Evolutionary conservation across 345 rosid genomes (phyloP).

Genomic region (Salix arbutifolia): DNA sequence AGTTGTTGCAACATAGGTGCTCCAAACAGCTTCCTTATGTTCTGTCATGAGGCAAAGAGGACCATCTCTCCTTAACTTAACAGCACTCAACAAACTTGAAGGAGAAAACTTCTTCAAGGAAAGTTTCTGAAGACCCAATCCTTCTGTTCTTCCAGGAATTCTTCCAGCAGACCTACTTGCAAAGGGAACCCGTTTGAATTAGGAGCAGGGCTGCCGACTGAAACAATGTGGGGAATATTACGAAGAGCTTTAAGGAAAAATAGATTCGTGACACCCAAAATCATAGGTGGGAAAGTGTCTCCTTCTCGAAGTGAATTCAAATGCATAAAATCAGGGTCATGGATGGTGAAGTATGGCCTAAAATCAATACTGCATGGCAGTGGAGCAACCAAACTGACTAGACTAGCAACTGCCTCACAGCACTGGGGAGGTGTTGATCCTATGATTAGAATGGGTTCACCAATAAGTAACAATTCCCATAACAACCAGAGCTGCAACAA

Average conservation of each 20-base stretch:
- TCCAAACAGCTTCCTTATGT: constrained; percentile 98
- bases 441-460: constrained; percentile 88
- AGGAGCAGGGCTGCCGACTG: constrained; percentile 77
- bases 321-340: constrained; percentile 73
- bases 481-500: constrained; percentile 85
- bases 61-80: constrained; percentile 87
- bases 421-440: constrained; percentile 98
- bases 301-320: constrained; percentile 76
- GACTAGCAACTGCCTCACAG: constrained; percentile 93
- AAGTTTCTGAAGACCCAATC: constrained; percentile 70
- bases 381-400: constrained; percentile 89
- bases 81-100: constrained; percentile 67
- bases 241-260: constrained; percentile 93
- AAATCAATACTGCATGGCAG: constrained; percentile 81
- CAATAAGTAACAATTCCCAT: constrained; percentile 89
- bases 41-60: constrained; percentile 97
- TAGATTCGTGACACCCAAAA: constrained; percentile 92
- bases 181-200: constrained; percentile 52
- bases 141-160: constrained; percentile 64
- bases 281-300: constrained; percentile 77
- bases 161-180: constrained; percentile 66
- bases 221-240: constrained; percentile 75
- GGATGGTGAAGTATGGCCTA: constrained; percentile 98
- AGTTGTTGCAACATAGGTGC: constrained; percentile 66
- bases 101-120: constrained; percentile 87